phyloP scores from a whole-genome alignment of 2,329 filamentous ascomycete genomes.

The Cladosporium cucumerinum region DNA sequence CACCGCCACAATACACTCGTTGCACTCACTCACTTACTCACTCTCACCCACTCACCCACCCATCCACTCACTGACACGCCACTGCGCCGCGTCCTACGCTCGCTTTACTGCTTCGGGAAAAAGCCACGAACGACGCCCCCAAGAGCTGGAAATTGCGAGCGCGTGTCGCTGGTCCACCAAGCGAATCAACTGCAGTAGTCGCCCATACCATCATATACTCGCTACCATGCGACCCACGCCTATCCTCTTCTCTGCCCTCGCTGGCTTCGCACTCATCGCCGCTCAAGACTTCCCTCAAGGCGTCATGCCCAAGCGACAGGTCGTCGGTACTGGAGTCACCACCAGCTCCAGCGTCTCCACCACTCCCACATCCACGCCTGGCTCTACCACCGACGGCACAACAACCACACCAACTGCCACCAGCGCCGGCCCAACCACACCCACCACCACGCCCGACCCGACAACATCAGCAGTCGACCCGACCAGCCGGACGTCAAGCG shows the following conservation, averaged over 20 bases:
- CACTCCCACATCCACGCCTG: slow-evolving; percentile 15
- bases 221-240: slow-evolving; percentile 13
- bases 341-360: slow-evolving; percentile 12
- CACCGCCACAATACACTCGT: slow-evolving; percentile 5
- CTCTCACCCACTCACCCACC: no score
- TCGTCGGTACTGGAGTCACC: slow-evolving; percentile 31
- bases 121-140: neutral
- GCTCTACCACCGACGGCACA: slow-evolving; percentile 7
- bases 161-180: neutral
- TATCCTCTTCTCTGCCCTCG: slow-evolving; percentile 29
- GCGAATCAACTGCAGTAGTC: neutral
- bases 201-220: neutral
- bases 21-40: slow-evolving; percentile 2
- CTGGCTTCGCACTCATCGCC: slow-evolving; percentile 31
- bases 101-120: slow-evolving; percentile 16
- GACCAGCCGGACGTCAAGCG: slow-evolving; percentile 8
- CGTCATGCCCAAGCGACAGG: slow-evolving; percentile 35
- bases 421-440: slow-evolving; percentile 15
- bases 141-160: slow-evolving; percentile 13
- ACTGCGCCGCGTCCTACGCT: neutral
- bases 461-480: slow-evolving; percentile 4
- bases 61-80: neutral
- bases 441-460: neutral
- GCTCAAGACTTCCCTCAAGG: slow-evolving; percentile 32
- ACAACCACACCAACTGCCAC: slow-evolving; percentile 18